phyloP scores from a whole-genome alignment of 805 yeast species.

The Lipomyces starkeyi region DNA sequence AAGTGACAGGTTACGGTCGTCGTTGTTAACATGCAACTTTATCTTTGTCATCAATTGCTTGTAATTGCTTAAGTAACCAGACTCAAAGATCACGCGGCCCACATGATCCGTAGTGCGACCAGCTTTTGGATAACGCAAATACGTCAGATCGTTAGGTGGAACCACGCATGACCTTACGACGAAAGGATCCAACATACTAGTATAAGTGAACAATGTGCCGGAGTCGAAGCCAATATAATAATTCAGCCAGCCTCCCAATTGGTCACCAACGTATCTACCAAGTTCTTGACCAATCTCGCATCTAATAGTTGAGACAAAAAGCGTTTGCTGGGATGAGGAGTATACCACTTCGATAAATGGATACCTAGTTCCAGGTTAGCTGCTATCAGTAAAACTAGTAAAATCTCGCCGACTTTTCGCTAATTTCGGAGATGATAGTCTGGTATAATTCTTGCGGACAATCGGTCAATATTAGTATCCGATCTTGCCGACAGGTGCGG shows the following conservation, averaged over 20 bases:
- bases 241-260: slow-evolving; percentile 6
- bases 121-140: slow-evolving; percentile 2
- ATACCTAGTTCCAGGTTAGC: slow-evolving; percentile 2
- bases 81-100: not conserved
- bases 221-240: slow-evolving; percentile 1
- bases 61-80: not conserved
- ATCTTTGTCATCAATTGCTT: slow-evolving; percentile 7
- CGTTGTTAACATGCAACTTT: slow-evolving; percentile 1
- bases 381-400: not conserved
- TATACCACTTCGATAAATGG: slow-evolving; percentile 1
- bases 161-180: slow-evolving; percentile 5
- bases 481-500: slow-evolving; percentile 5
- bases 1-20: not conserved
- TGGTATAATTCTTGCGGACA: slow-evolving; percentile 3
- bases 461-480: not conserved
- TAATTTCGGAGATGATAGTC: slow-evolving; percentile 1
- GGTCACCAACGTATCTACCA: not conserved
- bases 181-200: not conserved
- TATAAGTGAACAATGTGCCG: not conserved
- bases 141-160: slow-evolving; percentile 3
- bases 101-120: slow-evolving; percentile 1
- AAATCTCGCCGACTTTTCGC: not conserved
- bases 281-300: not conserved
- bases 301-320: not conserved
- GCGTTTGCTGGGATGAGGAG: not conserved